A percentile compares a stretch with the other conserved stretches of the same genome.
Conservation (phyloP, 1,284 basidiomycete genomes). For the Coniophora puteana region DNA sequence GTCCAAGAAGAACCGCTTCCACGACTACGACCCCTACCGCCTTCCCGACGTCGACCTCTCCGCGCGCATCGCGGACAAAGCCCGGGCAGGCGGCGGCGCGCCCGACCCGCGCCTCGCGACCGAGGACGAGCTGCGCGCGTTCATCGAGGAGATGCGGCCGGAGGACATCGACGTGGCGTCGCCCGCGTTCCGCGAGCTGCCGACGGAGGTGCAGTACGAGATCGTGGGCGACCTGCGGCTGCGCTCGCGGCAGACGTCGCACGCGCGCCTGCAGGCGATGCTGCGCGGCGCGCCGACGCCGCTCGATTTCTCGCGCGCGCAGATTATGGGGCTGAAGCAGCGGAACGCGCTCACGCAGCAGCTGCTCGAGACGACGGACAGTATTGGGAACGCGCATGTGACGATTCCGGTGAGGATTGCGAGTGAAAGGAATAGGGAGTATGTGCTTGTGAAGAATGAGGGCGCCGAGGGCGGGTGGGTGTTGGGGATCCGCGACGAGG, state of each 20-base stretch:
- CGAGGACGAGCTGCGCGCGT: conserved; percentile 85
- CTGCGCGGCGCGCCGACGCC: conserved; percentile 77
- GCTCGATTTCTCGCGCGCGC: conserved; percentile 93
- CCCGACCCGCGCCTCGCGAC: conserved; percentile 92
- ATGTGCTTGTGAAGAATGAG: conserved; percentile 90
- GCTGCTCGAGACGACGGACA: conserved; percentile 91
- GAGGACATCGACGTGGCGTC: conserved; percentile 90
- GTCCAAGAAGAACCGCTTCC: conserved; percentile 56
- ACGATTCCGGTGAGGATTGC: conserved; percentile 92
- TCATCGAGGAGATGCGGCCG: conserved; percentile 91
- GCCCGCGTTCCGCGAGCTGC: conserved; percentile 87
- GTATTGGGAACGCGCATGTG: conserved; percentile 85
- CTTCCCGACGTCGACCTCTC: conserved; percentile 74
- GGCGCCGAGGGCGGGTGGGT: conserved; percentile 89
- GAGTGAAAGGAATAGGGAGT: conserved; percentile 91
- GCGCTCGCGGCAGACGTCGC: conserved; percentile 92
- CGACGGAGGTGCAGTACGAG: conserved; percentile 97
- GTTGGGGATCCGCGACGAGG: conserved; percentile 82
- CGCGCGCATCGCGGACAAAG: conserved; percentile 55
- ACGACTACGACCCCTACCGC: conserved; percentile 81
- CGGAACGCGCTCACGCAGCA: conserved; percentile 94
- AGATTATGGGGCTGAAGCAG: conserved; percentile 88
- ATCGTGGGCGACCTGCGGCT: conserved; percentile 94
- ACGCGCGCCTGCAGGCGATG: conserved; percentile 91
- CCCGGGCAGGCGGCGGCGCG: conserved; percentile 46